Conservation (phyloP, 164 flowering plant genomes). For the Stephania yunnanensis region DNA sequence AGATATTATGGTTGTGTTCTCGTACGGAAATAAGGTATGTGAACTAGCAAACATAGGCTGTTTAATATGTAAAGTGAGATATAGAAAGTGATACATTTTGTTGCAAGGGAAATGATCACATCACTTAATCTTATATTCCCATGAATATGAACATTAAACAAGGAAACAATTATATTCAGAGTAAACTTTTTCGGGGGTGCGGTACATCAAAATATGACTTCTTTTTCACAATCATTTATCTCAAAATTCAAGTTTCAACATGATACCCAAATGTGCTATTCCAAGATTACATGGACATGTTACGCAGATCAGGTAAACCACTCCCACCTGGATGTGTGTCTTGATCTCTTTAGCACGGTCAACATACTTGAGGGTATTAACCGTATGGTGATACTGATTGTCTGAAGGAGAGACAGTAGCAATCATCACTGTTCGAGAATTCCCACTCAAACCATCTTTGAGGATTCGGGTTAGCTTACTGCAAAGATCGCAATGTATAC, state of each 20-base stretch:
- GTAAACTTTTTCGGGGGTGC: neutral
- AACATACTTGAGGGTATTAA: conserved; percentile 88
- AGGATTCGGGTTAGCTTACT: conserved; percentile 90
- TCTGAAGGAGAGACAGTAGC: conserved; percentile 83
- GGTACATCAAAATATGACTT: no score
- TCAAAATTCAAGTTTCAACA: neutral
- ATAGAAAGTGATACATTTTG: neutral
- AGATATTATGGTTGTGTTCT: neutral
- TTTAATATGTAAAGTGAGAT: neutral
- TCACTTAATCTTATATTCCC: neutral
- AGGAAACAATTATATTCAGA: neutral
- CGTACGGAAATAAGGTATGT: neutral
- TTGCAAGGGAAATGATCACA: neutral
- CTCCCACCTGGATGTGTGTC: conserved; percentile 73
- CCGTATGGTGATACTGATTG: conserved; percentile 78
- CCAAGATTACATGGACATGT: neutral
- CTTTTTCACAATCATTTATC: neutral
- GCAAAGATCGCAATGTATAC: conserved; percentile 26
- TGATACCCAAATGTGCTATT: neutral
- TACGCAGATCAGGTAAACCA: neutral
- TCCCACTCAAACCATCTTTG: conserved; percentile 93
- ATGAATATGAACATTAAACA: neutral
- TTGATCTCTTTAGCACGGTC: conserved; percentile 90
- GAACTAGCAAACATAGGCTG: neutral
- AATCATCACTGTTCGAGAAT: conserved; percentile 86